Evolutionary conservation across 352 stramenopile species (phyloP).

Genomic region (Albugo candida): DNA sequence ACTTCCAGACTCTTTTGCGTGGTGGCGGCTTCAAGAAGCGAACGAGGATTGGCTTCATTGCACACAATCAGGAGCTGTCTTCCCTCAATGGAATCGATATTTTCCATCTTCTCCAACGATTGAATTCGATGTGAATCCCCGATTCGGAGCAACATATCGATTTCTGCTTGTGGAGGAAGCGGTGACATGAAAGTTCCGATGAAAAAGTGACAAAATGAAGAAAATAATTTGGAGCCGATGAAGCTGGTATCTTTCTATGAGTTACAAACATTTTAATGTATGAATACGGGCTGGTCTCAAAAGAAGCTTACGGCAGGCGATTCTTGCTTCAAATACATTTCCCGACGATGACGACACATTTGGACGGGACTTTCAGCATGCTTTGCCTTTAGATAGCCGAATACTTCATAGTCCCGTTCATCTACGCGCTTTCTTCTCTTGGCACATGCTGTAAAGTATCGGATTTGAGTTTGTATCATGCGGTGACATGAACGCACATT

Average conservation of each 20-base stretch:
- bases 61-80: conserved; percentile 39
- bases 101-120: conserved; percentile 29
- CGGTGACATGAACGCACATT: not conserved
- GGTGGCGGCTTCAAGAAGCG: conserved; percentile 1
- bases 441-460: conserved; percentile 19
- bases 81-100: conserved; percentile 20
- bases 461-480: not conserved
- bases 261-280: too few species aligned
- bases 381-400: conserved; percentile 36
- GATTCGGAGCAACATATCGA: conserved; percentile 47
- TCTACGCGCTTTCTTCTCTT: conserved; percentile 15
- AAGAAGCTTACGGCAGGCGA: not conserved
- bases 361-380: conserved; percentile 21
- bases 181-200: conserved; percentile 56
- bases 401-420: conserved; percentile 31
- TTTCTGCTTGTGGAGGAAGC: conserved; percentile 41
- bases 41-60: not conserved
- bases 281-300: too few species aligned
- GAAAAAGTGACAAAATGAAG: conserved; percentile 42
- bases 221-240: conserved; percentile 55
- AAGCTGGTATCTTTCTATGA: not conserved
- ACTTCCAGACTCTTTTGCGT: conserved; percentile 12
- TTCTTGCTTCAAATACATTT: conserved; percentile 9
- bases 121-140: conserved; percentile 10
- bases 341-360: conserved; percentile 10